Evolutionary conservation across 1,284 basidiomycete species (phyloP).

Genomic region (Golubevia pallescens): DNA sequence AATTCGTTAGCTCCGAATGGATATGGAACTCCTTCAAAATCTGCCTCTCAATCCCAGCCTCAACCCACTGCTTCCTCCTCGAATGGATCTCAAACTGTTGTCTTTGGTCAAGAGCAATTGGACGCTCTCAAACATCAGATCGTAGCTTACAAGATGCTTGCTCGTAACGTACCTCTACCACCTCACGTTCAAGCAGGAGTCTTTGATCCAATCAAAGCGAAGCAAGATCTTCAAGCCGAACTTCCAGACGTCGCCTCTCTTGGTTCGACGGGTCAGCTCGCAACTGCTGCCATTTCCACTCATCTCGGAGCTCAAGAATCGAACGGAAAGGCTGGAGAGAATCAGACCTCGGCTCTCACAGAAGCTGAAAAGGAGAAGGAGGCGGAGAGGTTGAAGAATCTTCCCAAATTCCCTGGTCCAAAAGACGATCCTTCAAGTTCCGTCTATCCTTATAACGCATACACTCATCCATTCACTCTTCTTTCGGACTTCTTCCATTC

Average conservation of each 20-base stretch:
- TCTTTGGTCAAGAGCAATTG: conserved; percentile 73
- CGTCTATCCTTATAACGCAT: conserved; percentile 96
- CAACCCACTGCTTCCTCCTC: too few relatives aligned
- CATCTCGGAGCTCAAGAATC: conserved; percentile 8
- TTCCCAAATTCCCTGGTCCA: conserved; percentile 31
- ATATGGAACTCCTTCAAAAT: too few relatives aligned
- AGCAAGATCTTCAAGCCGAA: conserved; percentile 50
- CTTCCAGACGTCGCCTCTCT: conserved; percentile 70
- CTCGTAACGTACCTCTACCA: conserved; percentile 80
- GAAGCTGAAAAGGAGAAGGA: conserved; percentile 8
- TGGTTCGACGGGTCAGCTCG: conserved; percentile 74
- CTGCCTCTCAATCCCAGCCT: too few relatives aligned
- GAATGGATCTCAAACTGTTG: too few relatives aligned
- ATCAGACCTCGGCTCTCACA: neutral
- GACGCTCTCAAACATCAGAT: conserved; percentile 85
- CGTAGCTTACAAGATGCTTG: conserved; percentile 83
- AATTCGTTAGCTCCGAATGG: too few relatives aligned
- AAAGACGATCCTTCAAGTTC: conserved; percentile 76
- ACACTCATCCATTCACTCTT: conserved; percentile 78
- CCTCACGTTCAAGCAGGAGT: conserved; percentile 80
- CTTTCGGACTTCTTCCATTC: conserved; percentile 58
- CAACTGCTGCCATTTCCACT: conserved; percentile 71
- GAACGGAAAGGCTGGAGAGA: conserved; percentile 3
- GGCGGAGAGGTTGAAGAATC: conserved; percentile 44
- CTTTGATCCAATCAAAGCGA: conserved; percentile 24